Conservation (phyloP, 306 rosid genomes). For the Argentina anserina region DNA sequence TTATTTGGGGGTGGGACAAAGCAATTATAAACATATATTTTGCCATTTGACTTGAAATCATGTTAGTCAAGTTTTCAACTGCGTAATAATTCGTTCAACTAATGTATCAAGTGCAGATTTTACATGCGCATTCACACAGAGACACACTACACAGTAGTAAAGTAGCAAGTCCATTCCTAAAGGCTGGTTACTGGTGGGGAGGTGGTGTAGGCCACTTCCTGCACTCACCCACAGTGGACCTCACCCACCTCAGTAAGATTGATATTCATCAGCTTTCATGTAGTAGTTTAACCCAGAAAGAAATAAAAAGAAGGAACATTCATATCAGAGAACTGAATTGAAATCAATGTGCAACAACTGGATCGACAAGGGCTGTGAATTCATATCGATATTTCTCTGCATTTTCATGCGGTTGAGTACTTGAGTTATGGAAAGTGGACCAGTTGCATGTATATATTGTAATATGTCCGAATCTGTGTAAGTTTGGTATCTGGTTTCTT, state of each 20-base stretch:
- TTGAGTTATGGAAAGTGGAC: background rate
- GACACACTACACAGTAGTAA: background rate
- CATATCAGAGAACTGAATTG: background rate
- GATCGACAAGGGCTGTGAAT: background rate
- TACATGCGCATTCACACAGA: slow-evolving; percentile 17
- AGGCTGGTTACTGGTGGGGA: slow-evolving; percentile 13
- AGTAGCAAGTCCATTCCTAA: slow-evolving; percentile 2
- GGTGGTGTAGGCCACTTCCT: slow-evolving; percentile 13
- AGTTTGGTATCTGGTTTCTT: slow-evolving; percentile 20
- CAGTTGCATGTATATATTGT: background rate
- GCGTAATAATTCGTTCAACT: slow-evolving; percentile 23
- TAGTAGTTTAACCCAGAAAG: background rate
- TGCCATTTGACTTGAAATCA: slow-evolving; percentile 11
- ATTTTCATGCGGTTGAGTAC: background rate
- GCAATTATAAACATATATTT: background rate
- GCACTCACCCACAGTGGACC: slow-evolving; percentile 17
- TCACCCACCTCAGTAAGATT: slow-evolving; percentile 11
- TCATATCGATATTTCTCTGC: background rate
- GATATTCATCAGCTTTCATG: background rate
- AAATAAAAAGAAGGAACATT: background rate
- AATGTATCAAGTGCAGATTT: slow-evolving; percentile 12
- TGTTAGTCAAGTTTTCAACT: slow-evolving; percentile 18
- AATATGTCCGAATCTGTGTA: background rate
- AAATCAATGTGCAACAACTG: slow-evolving; percentile 4
- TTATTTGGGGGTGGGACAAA: background rate